Percentiles rank a stretch among this genome's conserved stretches.
Conservation (phyloP, 768 basidiomycete species). For the Mycena crocata region DNA sequence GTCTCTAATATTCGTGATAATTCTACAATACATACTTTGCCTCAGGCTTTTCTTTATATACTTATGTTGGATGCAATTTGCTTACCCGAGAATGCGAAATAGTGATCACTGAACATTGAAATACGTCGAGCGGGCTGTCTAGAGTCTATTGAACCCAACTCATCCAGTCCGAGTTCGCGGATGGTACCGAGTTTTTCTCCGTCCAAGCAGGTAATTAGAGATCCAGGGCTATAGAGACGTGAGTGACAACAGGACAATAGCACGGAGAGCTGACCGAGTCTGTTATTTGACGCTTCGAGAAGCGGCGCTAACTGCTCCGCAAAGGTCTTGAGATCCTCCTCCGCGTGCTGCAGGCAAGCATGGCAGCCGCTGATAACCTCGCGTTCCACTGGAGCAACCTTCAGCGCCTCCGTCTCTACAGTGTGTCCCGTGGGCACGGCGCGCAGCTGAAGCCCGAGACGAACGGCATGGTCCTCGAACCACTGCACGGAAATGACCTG, state of each 20-base stretch:
- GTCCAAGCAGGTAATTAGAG: too few relatives aligned
- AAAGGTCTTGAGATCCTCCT: neutral
- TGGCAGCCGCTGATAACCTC: conserved; percentile 3
- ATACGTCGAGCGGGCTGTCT: too few relatives aligned
- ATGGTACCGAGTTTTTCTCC: too few relatives aligned
- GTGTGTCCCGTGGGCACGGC: neutral
- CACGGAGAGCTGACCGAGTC: neutral
- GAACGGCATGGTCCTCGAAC: conserved; percentile 1
- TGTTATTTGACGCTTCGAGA: conserved; percentile 10
- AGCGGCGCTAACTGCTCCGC: neutral
- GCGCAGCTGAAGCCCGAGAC: neutral
- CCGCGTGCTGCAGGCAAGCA: neutral
- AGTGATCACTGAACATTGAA: too few relatives aligned
- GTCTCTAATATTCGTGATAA: neutral
- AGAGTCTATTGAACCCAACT: too few relatives aligned
- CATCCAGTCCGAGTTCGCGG: too few relatives aligned
- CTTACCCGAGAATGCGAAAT: too few relatives aligned
- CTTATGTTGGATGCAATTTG: too few relatives aligned
- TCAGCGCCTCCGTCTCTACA: neutral
- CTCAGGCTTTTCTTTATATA: too few relatives aligned
- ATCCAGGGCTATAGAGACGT: too few relatives aligned
- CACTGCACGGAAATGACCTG: neutral
- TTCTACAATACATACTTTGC: neutral
- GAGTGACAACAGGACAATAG: too few relatives aligned
- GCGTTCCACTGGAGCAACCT: neutral